Conservation (phyloP, 768 basidiomycete species). For the Tricholoma bakamatsutake region DNA sequence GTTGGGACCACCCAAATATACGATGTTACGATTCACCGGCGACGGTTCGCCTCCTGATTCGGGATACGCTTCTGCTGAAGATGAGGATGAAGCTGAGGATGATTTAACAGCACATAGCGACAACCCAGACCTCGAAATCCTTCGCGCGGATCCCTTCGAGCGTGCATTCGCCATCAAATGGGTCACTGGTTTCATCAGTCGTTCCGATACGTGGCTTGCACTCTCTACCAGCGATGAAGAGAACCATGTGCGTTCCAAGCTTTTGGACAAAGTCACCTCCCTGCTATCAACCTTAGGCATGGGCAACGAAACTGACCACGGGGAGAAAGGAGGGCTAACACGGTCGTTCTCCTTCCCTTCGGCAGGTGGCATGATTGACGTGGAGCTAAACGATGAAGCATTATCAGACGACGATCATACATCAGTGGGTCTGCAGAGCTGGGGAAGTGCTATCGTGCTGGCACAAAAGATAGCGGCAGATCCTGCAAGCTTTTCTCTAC, state of each 20-base stretch:
- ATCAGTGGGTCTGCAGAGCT: constrained; percentile 78
- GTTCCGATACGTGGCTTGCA: constrained; percentile 48
- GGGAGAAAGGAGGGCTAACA: constrained; percentile 39
- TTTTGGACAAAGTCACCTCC: constrained; percentile 53
- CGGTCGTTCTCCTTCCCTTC: constrained; percentile 48
- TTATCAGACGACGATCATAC: constrained; percentile 64
- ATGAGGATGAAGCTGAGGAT: constrained; percentile 32
- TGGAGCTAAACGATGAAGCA: constrained; percentile 68
- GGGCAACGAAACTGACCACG: constrained; percentile 20
- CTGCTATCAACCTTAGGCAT: constrained; percentile 50
- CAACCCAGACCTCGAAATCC: constrained; percentile 27
- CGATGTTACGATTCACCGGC: constrained; percentile 26
- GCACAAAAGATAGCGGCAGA: constrained; percentile 53
- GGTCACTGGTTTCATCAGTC: constrained; percentile 64
- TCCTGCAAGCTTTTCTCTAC: constrained; percentile 35
- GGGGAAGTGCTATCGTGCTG: constrained; percentile 74
- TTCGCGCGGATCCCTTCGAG: constrained; percentile 63
- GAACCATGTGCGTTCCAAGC: constrained; percentile 28
- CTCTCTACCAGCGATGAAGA: constrained; percentile 26
- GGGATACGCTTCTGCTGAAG: constrained; percentile 73
- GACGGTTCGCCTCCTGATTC: constrained; percentile 56
- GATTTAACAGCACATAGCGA: constrained; percentile 7
- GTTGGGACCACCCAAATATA: constrained; percentile 23
- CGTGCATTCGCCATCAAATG: constrained; percentile 65
- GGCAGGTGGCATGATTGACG: constrained; percentile 23